A percentile compares a stretch with the other conserved stretches of the same genome.
Evolutionary conservation across 257 asterid genomes (phyloP).

Genomic region (Osmanthus fragrans): DNA sequence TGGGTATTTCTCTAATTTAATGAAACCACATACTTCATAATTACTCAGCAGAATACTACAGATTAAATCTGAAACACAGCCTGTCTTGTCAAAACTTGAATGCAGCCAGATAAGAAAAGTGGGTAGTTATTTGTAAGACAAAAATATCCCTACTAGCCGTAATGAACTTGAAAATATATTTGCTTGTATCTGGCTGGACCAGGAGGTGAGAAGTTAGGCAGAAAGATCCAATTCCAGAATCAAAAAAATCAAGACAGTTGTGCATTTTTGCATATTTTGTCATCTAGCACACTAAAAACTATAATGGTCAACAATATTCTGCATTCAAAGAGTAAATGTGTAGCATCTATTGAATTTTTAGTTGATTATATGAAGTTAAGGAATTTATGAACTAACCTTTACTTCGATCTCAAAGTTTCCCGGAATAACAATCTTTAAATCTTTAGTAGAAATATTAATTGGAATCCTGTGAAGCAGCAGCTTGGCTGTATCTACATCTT

Average conservation of each 20-base stretch:
- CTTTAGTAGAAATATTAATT: slow-evolving; percentile 42
- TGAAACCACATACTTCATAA: neutral
- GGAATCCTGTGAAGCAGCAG: slow-evolving; percentile 86
- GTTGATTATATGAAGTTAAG: neutral
- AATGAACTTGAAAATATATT: neutral
- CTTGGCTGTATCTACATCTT: slow-evolving; percentile 44
- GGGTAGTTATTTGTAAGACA: neutral
- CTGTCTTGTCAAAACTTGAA: neutral
- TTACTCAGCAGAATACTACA: neutral
- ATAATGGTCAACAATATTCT: neutral
- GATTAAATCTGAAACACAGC: neutral
- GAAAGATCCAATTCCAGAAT: neutral
- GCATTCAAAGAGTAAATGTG: neutral
- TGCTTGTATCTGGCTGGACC: neutral
- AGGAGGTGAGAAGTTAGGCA: neutral
- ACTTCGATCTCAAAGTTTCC: slow-evolving; percentile 70
- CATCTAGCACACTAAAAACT: neutral
- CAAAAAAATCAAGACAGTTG: neutral
- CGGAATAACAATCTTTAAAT: slow-evolving; percentile 64
- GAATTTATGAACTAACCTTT: slow-evolving; percentile 48
- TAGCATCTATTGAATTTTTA: neutral
- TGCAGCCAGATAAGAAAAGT: neutral
- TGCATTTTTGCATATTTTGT: neutral
- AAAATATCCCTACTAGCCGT: neutral
- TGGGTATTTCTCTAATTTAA: neutral